Percentiles rank a stretch among this genome's conserved stretches.
Conservation (phyloP, 805 yeast genomes). For the Barnettozyma siamensis region DNA sequence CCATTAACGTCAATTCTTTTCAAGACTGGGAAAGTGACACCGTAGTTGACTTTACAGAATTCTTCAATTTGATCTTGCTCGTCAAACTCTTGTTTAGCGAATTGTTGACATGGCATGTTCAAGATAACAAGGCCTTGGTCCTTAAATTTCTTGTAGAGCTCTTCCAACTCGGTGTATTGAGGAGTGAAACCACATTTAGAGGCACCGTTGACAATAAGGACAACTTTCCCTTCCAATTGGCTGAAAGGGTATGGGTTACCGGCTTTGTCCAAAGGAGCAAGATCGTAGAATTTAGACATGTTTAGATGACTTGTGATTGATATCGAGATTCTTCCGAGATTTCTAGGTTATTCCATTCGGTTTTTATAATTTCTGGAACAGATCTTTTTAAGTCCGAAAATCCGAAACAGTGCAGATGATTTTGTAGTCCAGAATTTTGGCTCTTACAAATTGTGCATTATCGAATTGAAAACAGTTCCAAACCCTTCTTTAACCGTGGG, state of each 20-base stretch:
- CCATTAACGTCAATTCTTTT: conserved; percentile 91
- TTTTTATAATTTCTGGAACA: no score
- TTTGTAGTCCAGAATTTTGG: neutral
- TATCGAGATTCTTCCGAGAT: no score
- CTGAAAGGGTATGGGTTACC: conserved; percentile 55
- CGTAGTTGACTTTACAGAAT: conserved; percentile 78
- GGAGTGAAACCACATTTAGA: conserved; percentile 82
- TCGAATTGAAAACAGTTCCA: no score
- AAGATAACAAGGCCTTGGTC: conserved; percentile 61
- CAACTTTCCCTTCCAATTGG: conserved; percentile 71
- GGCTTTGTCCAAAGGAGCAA: conserved; percentile 55
- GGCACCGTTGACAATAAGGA: conserved; percentile 81
- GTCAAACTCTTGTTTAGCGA: conserved; percentile 76
- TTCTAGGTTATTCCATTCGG: no score
- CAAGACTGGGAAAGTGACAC: conserved; percentile 87
- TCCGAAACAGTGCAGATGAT: neutral
- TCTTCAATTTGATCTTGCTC: conserved; percentile 60
- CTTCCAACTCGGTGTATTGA: conserved; percentile 72
- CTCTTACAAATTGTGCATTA: neutral
- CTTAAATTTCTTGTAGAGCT: conserved; percentile 58
- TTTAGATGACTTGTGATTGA: no score
- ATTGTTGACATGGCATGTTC: conserved; percentile 91
- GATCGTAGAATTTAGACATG: conserved; percentile 61
- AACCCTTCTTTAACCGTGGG: no score
- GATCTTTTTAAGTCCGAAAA: no score